Base-by-base conservation (phyloP, 306 rosid species). In the Purshia tridentata region DNA sequence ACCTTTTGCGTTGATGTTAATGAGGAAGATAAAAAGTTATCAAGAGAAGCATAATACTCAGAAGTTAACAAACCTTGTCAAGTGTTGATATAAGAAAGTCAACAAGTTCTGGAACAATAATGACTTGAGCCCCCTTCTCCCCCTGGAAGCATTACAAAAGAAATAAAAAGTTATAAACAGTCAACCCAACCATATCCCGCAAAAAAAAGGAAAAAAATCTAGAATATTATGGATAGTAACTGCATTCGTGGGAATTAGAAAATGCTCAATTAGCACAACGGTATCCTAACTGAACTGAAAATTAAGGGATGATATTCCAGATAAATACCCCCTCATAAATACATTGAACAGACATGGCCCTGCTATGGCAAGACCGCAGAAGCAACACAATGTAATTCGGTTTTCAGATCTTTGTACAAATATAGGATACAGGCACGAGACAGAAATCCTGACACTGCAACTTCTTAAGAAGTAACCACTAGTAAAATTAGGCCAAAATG, bases 31-130 rank as follows among this genome's bases (percentile, higher is more conserved):
- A 37, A 39, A 58, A 51, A 29, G 16, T 68, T 68, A 35, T 20
- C 6, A 50, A 15, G 45, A 14, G 14, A 67, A 14, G 37, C 16
- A 49, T n/a, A 57, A 67, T 23, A 35, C 22, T 59, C n/a, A 18
- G 79, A 76, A 11, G 53, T 71, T 54, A 72, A 71, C 37, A 75
- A 86, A 91, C 98, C 98, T 91, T 89, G 81, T 83, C 88, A 39
- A 93, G 84, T 15, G 97, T 73, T 56, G 90, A 64, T 73, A 72
- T 83, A 19, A 93, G 84, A 81, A 82, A 91, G 66, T 93, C 96
- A 62, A 82, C 86, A 6, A 93, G 98, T 73, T 93, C 98, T 15
- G 97, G 91, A 72, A 84, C 98, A 84, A 91, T 55, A 37, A 93
- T 75, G 53, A 91, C 73, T 67, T 91, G 97, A 73, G 98, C 98